These are phyloP conservation scores for Microdochium trichocladiopsis DNA, from an alignment of 2,329 filamentous ascomycete genomes.

Conservation along the genomic window DNA sequence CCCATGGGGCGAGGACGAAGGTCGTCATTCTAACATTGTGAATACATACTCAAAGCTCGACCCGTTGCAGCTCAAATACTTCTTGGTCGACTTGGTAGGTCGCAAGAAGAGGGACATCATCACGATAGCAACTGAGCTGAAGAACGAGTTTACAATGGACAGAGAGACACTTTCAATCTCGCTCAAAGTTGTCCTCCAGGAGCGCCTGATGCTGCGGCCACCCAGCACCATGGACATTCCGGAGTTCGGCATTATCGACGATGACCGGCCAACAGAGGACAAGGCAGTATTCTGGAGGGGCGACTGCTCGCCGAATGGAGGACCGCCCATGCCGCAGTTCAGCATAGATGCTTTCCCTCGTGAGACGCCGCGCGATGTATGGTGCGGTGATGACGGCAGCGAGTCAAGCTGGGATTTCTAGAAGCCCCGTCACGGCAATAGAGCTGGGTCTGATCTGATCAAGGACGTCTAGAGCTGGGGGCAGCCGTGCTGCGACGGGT, in stretches of 20 bases:
- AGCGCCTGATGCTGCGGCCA: constrained; percentile 12
- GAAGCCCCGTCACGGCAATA: not conserved
- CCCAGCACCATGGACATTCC: constrained; percentile 8
- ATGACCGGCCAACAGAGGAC: constrained; percentile 10
- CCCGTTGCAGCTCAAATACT: constrained; percentile 40
- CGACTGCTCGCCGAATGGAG: constrained; percentile 15
- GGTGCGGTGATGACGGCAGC: constrained; percentile 16
- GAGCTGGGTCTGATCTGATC: not conserved
- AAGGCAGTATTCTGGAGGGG: constrained; percentile 8
- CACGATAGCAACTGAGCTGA: constrained; percentile 22
- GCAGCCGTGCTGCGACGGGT: too few species aligned
- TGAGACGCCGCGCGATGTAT: constrained; percentile 8
- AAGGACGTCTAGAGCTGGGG: not conserved
- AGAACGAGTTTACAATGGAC: constrained; percentile 29
- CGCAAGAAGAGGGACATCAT: constrained; percentile 39
- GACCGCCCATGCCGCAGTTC: constrained; percentile 9
- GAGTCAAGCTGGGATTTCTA: not conserved
- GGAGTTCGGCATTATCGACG: constrained; percentile 16
- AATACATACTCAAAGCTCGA: constrained; percentile 38
- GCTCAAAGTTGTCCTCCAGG: constrained; percentile 17
- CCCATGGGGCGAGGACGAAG: constrained; percentile 17
- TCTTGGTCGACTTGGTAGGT: constrained; percentile 37
- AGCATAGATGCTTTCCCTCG: constrained; percentile 10
- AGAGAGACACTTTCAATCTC: constrained; percentile 17
- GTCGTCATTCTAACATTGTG: constrained; percentile 21